Conservation (phyloP, 1,284 basidiomycete genomes). For the Rhodotorula sp. region DNA sequence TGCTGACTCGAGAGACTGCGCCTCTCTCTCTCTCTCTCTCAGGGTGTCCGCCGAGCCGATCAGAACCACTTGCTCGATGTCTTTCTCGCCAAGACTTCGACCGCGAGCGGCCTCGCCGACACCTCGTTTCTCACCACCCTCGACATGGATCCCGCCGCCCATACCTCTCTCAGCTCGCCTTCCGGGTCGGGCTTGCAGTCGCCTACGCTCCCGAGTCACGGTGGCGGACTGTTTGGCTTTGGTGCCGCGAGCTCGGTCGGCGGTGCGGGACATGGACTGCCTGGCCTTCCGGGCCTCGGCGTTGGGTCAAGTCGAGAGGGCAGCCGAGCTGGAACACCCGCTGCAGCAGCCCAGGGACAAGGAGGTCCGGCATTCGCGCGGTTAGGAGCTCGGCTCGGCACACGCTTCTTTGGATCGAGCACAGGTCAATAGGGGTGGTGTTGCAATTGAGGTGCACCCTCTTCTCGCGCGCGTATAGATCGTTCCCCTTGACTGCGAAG, state of each 20-base stretch:
- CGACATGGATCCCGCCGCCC: conserved; percentile 78
- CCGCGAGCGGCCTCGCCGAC: conserved; percentile 76
- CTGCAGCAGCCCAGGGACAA: conserved; percentile 3
- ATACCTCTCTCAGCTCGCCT: conserved; percentile 33
- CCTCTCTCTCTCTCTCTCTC: neutral
- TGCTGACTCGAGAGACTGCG: no score
- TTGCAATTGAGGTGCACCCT: no score
- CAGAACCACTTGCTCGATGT: conserved; percentile 87
- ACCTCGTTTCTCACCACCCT: conserved; percentile 86
- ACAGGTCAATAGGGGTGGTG: neutral
- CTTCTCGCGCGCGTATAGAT: no score
- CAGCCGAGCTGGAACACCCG: conserved; percentile 22
- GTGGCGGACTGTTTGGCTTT: conserved; percentile 13
- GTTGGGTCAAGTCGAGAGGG: conserved; percentile 8
- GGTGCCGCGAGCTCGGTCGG: neutral
- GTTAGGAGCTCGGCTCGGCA: conserved; percentile 42
- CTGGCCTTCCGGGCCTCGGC: conserved; percentile 3
- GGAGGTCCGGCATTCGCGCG: conserved; percentile 39
- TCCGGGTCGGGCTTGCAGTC: conserved; percentile 35
- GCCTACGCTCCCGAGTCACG: conserved; percentile 11
- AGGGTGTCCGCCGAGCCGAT: conserved; percentile 75
- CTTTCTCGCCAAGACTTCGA: conserved; percentile 86
- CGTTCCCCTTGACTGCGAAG: no score
- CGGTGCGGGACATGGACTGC: neutral
- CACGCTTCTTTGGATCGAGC: conserved; percentile 35